Evolutionary conservation across 352 stramenopile species (phyloP), one percentile per base, ranked within the genome.

Genomic region (Phytopythium helicoides): DNA sequence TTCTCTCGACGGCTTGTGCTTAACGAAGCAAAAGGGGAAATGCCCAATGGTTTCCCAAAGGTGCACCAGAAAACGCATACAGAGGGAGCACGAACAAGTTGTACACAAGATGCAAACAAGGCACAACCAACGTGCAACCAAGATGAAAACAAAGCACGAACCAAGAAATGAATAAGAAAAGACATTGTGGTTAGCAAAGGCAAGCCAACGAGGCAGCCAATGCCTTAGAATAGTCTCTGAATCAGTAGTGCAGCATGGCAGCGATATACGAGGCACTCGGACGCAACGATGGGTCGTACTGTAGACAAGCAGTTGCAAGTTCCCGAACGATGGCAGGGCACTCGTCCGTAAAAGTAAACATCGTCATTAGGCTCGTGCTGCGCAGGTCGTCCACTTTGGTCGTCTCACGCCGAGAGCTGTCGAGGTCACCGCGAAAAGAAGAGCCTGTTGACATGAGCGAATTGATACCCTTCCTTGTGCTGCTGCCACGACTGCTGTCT

Each of bases 201-300:
- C n/a, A n/a, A n/a, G n/a, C n/a, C n/a, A n/a, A n/a, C n/a, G n/a
- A n/a, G n/a, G n/a, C n/a, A n/a, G n/a, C n/a, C n/a, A n/a, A n/a
- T n/a, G n/a, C n/a, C n/a, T n/a, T n/a, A n/a, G n/a, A n/a, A n/a
- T n/a, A n/a, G n/a, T n/a, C n/a, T n/a, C n/a, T n/a, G n/a, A n/a
- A n/a, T n/a, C n/a, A n/a, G n/a, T 54, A 64, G 53, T 75, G 74
- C 40, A 92, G 63, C 78, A 89, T 88, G n/a, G 76, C 78, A 47
- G 76, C 68, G 39, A 89, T 79, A 52, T 92, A 88, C 52, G 75
- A 81, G 22, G 81, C 76, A 23, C 76, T 89, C 21, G 81, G 81
- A 18, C 81, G 74, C 52, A 89, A 56, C 25, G 73, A 85, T 40
- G 81, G 76, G 52, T 92, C 81, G 47, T 76, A 81, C 22, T 89